Base-by-base conservation (phyloP, 139 green algal species). In the Closterium sp. region DNA sequence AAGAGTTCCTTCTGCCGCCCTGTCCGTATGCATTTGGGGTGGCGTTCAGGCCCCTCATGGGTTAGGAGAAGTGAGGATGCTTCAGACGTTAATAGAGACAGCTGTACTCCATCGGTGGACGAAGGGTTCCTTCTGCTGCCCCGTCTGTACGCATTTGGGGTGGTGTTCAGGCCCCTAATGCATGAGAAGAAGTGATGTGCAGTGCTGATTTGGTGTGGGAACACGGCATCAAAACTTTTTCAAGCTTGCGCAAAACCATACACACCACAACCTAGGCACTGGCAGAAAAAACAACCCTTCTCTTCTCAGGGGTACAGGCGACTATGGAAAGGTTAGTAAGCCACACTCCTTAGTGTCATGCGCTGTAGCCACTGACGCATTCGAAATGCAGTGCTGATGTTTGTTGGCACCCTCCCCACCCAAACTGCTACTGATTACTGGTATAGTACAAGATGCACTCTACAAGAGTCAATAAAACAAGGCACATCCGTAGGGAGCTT, bases 71-170 rank as follows among this genome's bases (percentile, higher is more conserved):
- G 43, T 69, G 43, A 69, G 12, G 3, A 28, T n/a, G n/a, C n/a
- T n/a, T n/a, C n/a, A n/a, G n/a, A n/a, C n/a, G n/a, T n/a, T n/a
- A n/a, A n/a, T n/a, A n/a, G n/a, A n/a, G n/a, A n/a, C n/a, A n/a
- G n/a, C n/a, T n/a, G n/a, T n/a, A n/a, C n/a, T 66, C 97, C 97
- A 1, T 95, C 92, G 34, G 96, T 93, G 6, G 95, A 96, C 32
- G 33, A 85, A 0, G 81, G 93, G 86, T 98, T 95, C 84, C 88
- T 97, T 31, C 86, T 97, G 1, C 91, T 92, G 8, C 96, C 96
- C 0, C 90, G 34, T 0, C 31, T 91, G 38, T 96, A 97, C 94
- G 32, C 36, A 10, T 95, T 93, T 32, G 12, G 89, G 23, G 33
- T 93, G 30, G 89, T 30, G 30, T 30, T 93, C 21, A 33, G 16